These are phyloP conservation scores for Thermoascus crustaceus DNA, from an alignment of 2,329 filamentous ascomycete genomes.

Conservation along the genomic window DNA sequence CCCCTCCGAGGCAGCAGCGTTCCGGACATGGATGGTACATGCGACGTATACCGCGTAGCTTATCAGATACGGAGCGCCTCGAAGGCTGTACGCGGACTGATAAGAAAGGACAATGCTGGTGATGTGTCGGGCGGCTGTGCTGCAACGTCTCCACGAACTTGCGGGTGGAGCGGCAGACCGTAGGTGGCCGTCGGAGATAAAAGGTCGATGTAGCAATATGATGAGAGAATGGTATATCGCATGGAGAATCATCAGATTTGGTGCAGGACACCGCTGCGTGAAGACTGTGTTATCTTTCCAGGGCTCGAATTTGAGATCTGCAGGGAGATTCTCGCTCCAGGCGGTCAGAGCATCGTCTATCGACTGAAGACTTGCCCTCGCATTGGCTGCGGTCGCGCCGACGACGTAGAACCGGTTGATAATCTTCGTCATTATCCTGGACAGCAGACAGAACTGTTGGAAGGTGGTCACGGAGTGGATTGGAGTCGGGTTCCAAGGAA, in stretches of 20 bases:
- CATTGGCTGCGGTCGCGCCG: constrained; percentile 18
- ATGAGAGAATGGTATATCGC: constrained; percentile 35
- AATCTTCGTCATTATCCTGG: constrained; percentile 31
- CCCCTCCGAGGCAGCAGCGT: constrained; percentile 21
- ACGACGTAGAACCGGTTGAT: constrained; percentile 29
- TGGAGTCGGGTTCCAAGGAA: no score
- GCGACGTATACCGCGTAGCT: constrained; percentile 38
- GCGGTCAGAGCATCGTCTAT: constrained; percentile 18
- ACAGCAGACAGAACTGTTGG: constrained; percentile 27
- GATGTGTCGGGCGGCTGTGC: constrained; percentile 28
- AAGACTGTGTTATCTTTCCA: constrained; percentile 14
- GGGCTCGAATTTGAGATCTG: constrained; percentile 18
- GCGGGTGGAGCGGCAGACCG: constrained; percentile 16
- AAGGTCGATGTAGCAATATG: constrained; percentile 40
- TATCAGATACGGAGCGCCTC: constrained; percentile 35
- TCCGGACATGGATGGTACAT: constrained; percentile 35
- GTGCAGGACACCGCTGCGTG: constrained; percentile 10
- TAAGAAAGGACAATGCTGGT: constrained; percentile 30
- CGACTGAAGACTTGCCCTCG: constrained; percentile 17
- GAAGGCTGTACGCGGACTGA: constrained; percentile 31
- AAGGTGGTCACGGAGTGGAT: constrained; percentile 32
- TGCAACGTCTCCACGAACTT: constrained; percentile 25
- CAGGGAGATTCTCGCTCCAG: constrained; percentile 22
- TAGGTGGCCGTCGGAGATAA: constrained; percentile 28
- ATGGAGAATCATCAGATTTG: constrained; percentile 26